Conservation (phyloP, 345 rosid species). For the Triadica sebifera region DNA sequence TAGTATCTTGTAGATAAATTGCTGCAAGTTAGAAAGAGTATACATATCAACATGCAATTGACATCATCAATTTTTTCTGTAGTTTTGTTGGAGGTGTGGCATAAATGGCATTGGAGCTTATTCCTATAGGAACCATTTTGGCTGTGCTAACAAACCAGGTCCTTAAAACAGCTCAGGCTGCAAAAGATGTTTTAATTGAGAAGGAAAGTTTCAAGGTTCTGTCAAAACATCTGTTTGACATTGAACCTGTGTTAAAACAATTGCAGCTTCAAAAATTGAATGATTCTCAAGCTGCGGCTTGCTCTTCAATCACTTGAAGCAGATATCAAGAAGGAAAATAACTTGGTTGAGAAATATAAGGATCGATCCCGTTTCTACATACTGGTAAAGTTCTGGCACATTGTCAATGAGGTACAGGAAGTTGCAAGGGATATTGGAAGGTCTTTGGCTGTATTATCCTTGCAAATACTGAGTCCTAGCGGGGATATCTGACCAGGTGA, state of each 20-base stretch:
- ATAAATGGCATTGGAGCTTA: constrained; percentile 55
- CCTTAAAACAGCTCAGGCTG: constrained; percentile 69
- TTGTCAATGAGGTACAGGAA: constrained; percentile 58
- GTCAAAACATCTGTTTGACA: constrained; percentile 63
- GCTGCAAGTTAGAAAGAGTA: background rate
- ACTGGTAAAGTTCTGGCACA: constrained; percentile 51
- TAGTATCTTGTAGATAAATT: too few species aligned
- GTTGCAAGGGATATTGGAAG: constrained; percentile 64
- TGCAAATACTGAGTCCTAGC: constrained; percentile 54
- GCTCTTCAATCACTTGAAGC: constrained; percentile 53
- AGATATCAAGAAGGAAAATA: constrained; percentile 60
- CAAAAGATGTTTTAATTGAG: constrained; percentile 57
- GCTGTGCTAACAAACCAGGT: constrained; percentile 59
- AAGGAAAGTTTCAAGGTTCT: constrained; percentile 66
- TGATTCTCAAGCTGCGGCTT: constrained; percentile 56
- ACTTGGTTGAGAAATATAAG: constrained; percentile 57
- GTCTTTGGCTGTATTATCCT: constrained; percentile 57
- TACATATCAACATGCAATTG: background rate
- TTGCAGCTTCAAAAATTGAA: constrained; percentile 51
- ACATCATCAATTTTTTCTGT: background rate
- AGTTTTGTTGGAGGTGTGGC: background rate
- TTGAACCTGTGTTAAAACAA: constrained; percentile 57
- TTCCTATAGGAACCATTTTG: constrained; percentile 63
- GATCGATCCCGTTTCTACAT: constrained; percentile 56
- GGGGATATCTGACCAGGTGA: constrained; percentile 53